phyloP scores from a whole-genome alignment of 371 early-diverging fungal species.

The Rhizopus delemar region DNA sequence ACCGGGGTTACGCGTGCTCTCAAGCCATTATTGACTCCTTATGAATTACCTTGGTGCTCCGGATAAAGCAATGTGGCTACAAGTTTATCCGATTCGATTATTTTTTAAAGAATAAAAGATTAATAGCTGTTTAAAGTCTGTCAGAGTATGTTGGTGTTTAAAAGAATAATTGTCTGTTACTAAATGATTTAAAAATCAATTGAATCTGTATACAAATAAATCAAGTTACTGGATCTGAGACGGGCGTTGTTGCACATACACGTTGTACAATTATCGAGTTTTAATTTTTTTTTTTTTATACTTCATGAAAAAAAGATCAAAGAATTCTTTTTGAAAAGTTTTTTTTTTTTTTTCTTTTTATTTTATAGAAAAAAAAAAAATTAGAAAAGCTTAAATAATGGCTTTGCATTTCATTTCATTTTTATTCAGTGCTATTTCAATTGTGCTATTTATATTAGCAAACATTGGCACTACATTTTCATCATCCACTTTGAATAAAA shows the following conservation, averaged over 20 bases:
- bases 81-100: no score
- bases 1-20: neutral
- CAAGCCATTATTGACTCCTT: neutral
- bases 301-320: neutral
- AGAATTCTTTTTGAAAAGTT: neutral
- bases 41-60: no score
- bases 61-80: no score
- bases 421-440: conserved; percentile 25
- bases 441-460: conserved; percentile 31
- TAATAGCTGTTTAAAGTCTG: no score
- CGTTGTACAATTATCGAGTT: neutral
- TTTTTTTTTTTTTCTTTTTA: neutral
- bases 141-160: no score
- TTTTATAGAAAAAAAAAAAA: neutral
- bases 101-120: no score
- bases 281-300: no score
- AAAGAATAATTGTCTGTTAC: neutral
- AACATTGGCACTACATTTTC: conserved; percentile 40
- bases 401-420: conserved; percentile 28
- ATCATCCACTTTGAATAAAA: conserved; percentile 30
- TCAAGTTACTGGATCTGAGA: neutral
- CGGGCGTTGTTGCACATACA: neutral
- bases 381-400: conserved; percentile 1
- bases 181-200: neutral
- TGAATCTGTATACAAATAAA: no score